Base-by-base conservation (phyloP, 1,284 basidiomycete genomes). In the Cronartium quercuum region DNA sequence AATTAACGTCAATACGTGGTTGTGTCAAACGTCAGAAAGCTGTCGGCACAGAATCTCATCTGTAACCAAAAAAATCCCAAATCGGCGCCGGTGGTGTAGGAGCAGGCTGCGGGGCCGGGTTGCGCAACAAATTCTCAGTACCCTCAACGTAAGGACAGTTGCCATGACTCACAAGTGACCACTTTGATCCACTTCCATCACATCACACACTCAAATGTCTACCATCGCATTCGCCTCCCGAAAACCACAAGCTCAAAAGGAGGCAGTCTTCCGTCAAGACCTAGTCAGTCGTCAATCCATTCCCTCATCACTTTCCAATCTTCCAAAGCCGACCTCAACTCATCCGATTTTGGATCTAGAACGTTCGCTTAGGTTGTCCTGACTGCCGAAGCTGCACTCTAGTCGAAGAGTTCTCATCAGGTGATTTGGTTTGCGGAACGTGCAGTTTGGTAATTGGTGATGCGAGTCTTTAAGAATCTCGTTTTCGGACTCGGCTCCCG, bases 351-450 rank as follows among this genome's bases (percentile, higher is more conserved):
- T 21, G 4, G 41, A 37, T 35, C 35, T 66, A 73, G 70, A 74
- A 74, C 29, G 91, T 95, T 77, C 89, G 91, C 60, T 88, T 95
- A 78, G 90, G 94, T 78, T 98, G 95, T 81, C 94, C 92, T 34
- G 93, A 98, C 80, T 98, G 95, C 84, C 87, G 89, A 83, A 90
- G 91, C 80, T 92, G 93, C 15, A 90, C 95, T 78, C 92, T 98
- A 80, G 87, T 94, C 79, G 96, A 99, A 84, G 94, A 98, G 84
- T 98, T 96, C 84, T 91, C 92, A 80, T 91, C 91, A 78, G 96
- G 96, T 79, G 96, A 99, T 84, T 87, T 98, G 78, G 95, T 98
- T 77, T 99, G 96, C 84, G 93, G 91, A 78, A 89, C 89, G 78
- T 99, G 96, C 85, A 96, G 96, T 77, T 86, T 96, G 78, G 70